phyloP scores from a whole-genome alignment of 306 rosid species.

The apple (Malus domestica) region ASM211411v1 NC_041801.1:20450001-20450500 shows the following conservation, averaged over 20 bases:
- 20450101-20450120: constrained; percentile 1
- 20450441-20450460: neutral
- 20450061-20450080: neutral
- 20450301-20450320: no score
- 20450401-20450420: no score
- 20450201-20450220: neutral
- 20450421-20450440: no score
- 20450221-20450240: fast-evolving
- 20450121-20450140: constrained; percentile 3
- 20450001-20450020: neutral
- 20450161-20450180: neutral
- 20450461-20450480: neutral
- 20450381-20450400: fast-evolving
- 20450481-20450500: neutral
- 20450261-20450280: no score
- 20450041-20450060: neutral
- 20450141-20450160: neutral
- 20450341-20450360: no score
- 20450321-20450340: no score
- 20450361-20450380: fast-evolving
- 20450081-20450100: neutral
- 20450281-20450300: no score
- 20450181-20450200: neutral
- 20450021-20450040: neutral
- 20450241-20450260: fast-evolving